phyloP scores from a whole-genome alignment of 306 rosid genomes.

The Alnus rubra region DNA sequence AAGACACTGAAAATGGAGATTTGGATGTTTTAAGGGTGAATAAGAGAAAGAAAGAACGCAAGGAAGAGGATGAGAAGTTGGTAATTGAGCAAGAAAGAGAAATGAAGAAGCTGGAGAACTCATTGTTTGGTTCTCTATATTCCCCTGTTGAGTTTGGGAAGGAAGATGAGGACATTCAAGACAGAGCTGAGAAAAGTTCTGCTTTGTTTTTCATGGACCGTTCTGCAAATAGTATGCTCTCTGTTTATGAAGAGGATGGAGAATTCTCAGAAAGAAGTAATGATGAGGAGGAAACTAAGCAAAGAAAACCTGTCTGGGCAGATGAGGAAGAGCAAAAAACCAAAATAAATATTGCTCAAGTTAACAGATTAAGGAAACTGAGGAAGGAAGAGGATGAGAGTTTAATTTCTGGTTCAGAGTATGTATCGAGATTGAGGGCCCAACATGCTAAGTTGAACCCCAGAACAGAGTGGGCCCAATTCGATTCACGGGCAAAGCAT shows the following conservation, averaged over 20 bases:
- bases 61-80: slow-evolving; percentile 36
- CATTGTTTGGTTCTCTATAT: slow-evolving; percentile 73
- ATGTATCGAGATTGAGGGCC: slow-evolving; percentile 85
- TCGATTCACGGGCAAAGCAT: slow-evolving; percentile 37
- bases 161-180: slow-evolving; percentile 39
- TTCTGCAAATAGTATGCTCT: slow-evolving; percentile 45
- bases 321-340: slow-evolving; percentile 82
- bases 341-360: slow-evolving; percentile 58
- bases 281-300: slow-evolving; percentile 31
- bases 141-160: slow-evolving; percentile 72
- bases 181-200: slow-evolving; percentile 26
- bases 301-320: slow-evolving; percentile 77
- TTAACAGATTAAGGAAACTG: slow-evolving; percentile 77
- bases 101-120: slow-evolving; percentile 70
- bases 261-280: slow-evolving; percentile 35
- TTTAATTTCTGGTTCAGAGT: slow-evolving; percentile 69
- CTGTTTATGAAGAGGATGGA: slow-evolving; percentile 46
- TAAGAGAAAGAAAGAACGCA: slow-evolving; percentile 60
- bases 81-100: slow-evolving; percentile 56
- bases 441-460: slow-evolving; percentile 84
- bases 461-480: slow-evolving; percentile 76
- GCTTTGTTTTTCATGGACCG: slow-evolving; percentile 69
- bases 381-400: slow-evolving; percentile 81
- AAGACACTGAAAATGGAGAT: slow-evolving; percentile 28
- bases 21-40: slow-evolving; percentile 35